phyloP scores from a whole-genome alignment of 1,284 basidiomycete genomes.

The Cryptococcus sp. region DNA sequence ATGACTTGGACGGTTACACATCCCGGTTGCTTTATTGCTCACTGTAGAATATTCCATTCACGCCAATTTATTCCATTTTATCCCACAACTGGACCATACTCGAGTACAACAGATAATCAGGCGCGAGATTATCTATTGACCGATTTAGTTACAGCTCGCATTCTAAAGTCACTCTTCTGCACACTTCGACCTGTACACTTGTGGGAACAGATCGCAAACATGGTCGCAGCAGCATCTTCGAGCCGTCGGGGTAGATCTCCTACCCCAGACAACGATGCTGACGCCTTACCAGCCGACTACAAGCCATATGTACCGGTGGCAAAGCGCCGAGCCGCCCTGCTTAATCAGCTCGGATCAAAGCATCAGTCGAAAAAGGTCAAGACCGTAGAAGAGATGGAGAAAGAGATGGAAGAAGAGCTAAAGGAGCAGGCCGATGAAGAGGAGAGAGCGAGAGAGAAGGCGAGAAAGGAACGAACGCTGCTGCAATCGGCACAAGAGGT shows the following conservation, averaged over 20 bases:
- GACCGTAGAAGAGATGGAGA: constrained; percentile 60
- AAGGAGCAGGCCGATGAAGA: constrained; percentile 75
- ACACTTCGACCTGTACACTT: not conserved
- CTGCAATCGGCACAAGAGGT: constrained; percentile 91
- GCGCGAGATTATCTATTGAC: constrained; percentile 1
- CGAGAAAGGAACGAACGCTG: constrained; percentile 77
- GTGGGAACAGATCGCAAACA: constrained; percentile 4
- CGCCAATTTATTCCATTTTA: constrained; percentile 11
- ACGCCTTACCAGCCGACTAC: constrained; percentile 56
- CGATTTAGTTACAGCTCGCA: not conserved
- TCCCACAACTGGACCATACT: not conserved
- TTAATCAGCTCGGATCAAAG: constrained; percentile 63
- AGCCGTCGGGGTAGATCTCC: not conserved
- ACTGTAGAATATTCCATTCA: constrained; percentile 4
- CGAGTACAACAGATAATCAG: not conserved
- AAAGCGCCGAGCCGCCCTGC: constrained; percentile 76
- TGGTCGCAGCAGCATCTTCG: constrained; percentile 14
- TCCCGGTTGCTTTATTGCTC: constrained; percentile 1
- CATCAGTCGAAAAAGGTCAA: constrained; percentile 61
- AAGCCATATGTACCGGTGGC: constrained; percentile 86
- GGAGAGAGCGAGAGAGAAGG: constrained; percentile 69
- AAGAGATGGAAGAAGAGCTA: constrained; percentile 62
- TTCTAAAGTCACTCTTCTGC: not conserved
- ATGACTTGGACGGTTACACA: not conserved
- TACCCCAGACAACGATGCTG: constrained; percentile 55